phyloP scores from a whole-genome alignment of 1,284 basidiomycete species.

The Inonotus obliquus region DNA sequence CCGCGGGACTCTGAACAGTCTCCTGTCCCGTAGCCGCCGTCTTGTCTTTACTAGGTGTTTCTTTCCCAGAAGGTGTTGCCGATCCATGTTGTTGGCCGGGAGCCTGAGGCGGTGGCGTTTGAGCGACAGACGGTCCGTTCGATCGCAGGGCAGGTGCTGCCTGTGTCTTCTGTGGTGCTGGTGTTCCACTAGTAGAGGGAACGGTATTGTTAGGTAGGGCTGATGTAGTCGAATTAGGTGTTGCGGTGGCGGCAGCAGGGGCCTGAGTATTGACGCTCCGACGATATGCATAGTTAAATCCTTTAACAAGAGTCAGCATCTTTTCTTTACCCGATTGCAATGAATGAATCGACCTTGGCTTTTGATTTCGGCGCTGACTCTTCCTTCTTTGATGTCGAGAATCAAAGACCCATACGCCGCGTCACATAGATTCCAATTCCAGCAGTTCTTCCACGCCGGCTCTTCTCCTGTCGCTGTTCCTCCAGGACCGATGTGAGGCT shows the following conservation, averaged over 20 bases:
- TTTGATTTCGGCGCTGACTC: conserved; percentile 88
- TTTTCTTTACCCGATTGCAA: background rate
- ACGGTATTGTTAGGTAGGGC: conserved; percentile 31
- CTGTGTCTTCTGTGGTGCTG: conserved; percentile 33
- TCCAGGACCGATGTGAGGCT: conserved; percentile 51
- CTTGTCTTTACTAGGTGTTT: conserved; percentile 27
- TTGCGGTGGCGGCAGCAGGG: conserved; percentile 25
- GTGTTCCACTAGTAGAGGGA: conserved; percentile 34
- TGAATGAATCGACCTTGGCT: conserved; percentile 65
- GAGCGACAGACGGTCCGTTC: conserved; percentile 27
- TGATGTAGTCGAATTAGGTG: conserved; percentile 37
- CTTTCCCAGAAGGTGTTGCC: conserved; percentile 26
- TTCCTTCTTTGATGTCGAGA: conserved; percentile 86
- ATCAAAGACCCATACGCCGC: conserved; percentile 88
- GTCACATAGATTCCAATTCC: conserved; percentile 98
- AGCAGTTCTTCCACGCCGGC: conserved; percentile 94
- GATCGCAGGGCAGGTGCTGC: conserved; percentile 30
- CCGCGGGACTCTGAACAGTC: background rate
- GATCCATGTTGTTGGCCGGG: conserved; percentile 28
- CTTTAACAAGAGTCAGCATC: conserved; percentile 34
- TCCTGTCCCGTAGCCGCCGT: background rate
- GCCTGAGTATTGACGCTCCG: conserved; percentile 50
- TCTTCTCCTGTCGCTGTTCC: conserved; percentile 64
- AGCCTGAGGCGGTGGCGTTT: conserved; percentile 29
- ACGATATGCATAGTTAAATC: conserved; percentile 95